phyloP scores from a whole-genome alignment of 495 filamentous ascomycete genomes.

The Penicillium paradoxum region DNA sequence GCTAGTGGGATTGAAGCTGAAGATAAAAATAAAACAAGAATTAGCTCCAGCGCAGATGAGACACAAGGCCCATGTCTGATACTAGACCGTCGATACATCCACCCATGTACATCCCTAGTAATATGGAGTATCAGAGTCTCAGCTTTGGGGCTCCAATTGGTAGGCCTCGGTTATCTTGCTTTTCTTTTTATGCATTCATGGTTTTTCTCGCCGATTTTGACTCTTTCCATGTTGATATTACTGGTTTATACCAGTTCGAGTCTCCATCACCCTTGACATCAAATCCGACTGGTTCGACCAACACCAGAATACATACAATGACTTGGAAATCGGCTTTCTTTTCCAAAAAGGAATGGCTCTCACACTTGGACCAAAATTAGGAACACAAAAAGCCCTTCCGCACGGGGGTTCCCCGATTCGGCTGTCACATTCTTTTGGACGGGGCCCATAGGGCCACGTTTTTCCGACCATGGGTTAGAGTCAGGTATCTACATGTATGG shows the following conservation, averaged over 20 bases:
- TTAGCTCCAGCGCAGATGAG: not conserved
- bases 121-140: not conserved
- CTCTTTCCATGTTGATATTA: too few species aligned
- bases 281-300: not conserved
- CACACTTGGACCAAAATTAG: too few species aligned
- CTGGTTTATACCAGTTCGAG: too few species aligned
- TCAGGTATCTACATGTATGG: too few species aligned
- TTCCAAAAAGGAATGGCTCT: not conserved
- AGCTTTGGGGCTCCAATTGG: not conserved
- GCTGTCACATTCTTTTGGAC: not conserved
- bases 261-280: too few species aligned
- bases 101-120: not conserved
- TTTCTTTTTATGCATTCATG: too few species aligned
- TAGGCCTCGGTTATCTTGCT: not conserved
- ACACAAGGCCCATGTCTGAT: conserved; percentile 4
- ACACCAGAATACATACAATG: not conserved
- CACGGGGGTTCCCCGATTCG: conserved; percentile 1
- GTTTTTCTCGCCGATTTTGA: too few species aligned
- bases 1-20: conserved; percentile 6
- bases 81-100: not conserved
- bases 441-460: not conserved
- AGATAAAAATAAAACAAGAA: conserved; percentile 6
- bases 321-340: not conserved
- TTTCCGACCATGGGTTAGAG: not conserved
- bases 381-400: too few species aligned